Evolutionary conservation across 2,329 filamentous ascomycete species (phyloP).

Genomic region (Nectriaceae sp.): DNA sequence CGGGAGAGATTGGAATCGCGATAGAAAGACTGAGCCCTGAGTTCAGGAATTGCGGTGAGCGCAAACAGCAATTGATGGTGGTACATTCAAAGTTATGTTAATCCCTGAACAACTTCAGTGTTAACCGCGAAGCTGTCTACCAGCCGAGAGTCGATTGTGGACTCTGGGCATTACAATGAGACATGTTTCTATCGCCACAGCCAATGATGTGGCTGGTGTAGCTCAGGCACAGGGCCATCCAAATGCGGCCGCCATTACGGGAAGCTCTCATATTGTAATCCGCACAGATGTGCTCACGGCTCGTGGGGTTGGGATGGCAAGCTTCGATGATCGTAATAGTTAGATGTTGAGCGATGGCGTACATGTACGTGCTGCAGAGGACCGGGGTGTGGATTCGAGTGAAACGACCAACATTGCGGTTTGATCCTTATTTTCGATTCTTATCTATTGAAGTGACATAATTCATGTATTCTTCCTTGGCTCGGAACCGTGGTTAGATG

Average conservation of each 20-base stretch:
- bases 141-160: background rate
- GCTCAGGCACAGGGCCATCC: too few relatives aligned
- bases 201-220: too few relatives aligned
- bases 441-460: background rate
- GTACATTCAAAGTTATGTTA: background rate
- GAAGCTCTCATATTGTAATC: too few relatives aligned
- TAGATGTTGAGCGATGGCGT: background rate
- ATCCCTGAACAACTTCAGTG: too few relatives aligned
- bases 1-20: background rate
- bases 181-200: too few relatives aligned
- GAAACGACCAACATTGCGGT: too few relatives aligned
- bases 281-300: too few relatives aligned
- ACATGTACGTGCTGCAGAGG: too few relatives aligned
- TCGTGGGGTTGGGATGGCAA: too few relatives aligned
- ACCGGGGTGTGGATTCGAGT: background rate
- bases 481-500: conserved; percentile 32
- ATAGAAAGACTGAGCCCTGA: background rate
- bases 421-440: background rate
- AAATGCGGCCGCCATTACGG: too few relatives aligned
- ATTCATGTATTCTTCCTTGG: too few relatives aligned
- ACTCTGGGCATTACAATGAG: background rate
- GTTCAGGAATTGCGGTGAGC: background rate
- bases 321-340: too few relatives aligned
- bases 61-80: background rate
- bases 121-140: background rate